These are phyloP conservation scores for Cladosporium sp. DNA, from an alignment of 2,329 filamentous ascomycete genomes.

Conservation along the genomic window DNA sequence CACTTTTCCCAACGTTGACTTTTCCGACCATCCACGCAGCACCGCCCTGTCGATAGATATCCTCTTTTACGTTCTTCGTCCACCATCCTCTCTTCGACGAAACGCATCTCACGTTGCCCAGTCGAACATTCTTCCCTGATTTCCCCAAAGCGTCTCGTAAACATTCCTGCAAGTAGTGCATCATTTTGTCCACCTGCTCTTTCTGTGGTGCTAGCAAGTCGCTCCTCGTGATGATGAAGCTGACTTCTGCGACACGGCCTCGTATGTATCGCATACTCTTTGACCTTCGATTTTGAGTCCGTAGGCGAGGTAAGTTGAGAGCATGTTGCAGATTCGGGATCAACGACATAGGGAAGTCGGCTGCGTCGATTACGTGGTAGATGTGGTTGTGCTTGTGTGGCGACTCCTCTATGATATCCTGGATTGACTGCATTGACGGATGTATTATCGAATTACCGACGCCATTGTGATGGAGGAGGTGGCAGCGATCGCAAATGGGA, in stretches of 20 bases:
- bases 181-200: constrained; percentile 75
- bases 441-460: constrained; percentile 69
- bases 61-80: constrained; percentile 79
- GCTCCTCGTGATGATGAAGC: constrained; percentile 84
- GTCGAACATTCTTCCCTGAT: constrained; percentile 63
- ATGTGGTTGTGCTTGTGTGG: constrained; percentile 89
- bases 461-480: constrained; percentile 73
- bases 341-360: constrained; percentile 93
- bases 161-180: constrained; percentile 77
- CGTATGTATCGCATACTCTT: constrained; percentile 61
- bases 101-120: constrained; percentile 83
- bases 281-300: constrained; percentile 76
- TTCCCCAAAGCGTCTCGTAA: constrained; percentile 72
- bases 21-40: constrained; percentile 97
- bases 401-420: constrained; percentile 80
- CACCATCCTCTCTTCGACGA: constrained; percentile 87
- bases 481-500: constrained; percentile 83
- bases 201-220: constrained; percentile 83
- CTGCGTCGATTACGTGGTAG: constrained; percentile 91
- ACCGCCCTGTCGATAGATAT: constrained; percentile 78
- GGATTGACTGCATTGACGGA: constrained; percentile 74
- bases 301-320: constrained; percentile 67
- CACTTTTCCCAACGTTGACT: constrained; percentile 95
- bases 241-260: constrained; percentile 70
- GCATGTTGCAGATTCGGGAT: constrained; percentile 70